Conservation (phyloP, 2,329 filamentous ascomycete genomes). For the Sordariomycetes sp. region DNA sequence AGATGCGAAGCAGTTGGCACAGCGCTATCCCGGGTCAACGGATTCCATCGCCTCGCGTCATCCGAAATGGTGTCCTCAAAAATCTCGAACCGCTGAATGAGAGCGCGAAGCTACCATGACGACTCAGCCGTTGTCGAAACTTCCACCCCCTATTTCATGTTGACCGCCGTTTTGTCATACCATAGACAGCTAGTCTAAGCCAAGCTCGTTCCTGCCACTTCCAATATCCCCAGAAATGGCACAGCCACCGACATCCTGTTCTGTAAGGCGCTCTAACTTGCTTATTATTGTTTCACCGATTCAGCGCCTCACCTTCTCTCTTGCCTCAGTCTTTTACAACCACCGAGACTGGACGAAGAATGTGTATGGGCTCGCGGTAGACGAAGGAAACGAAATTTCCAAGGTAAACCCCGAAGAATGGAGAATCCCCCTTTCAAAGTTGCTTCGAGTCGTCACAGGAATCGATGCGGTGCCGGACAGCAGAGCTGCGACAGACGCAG, state of each 20-base stretch:
- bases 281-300: neutral
- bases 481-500: neutral
- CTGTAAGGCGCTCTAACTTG: neutral
- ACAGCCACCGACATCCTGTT: neutral
- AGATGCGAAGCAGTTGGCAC: neutral
- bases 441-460: too few species aligned
- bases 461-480: neutral
- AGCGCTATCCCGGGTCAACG: neutral
- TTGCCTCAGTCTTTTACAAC: neutral
- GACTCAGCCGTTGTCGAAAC: neutral
- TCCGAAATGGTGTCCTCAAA: neutral
- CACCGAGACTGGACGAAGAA: neutral
- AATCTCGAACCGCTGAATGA: neutral
- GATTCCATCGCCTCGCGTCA: neutral
- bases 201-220: conserved; percentile 4
- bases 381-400: neutral
- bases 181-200: conserved; percentile 8
- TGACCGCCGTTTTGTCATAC: neutral
- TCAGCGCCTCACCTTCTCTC: neutral
- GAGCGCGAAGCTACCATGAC: neutral
- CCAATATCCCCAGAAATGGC: neutral
- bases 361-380: neutral
- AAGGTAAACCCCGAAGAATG: neutral
- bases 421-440: too few species aligned
- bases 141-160: conserved; percentile 2